phyloP scores from a whole-genome alignment of 1,284 basidiomycete genomes.

The Ceratobasidium sp. region DNA sequence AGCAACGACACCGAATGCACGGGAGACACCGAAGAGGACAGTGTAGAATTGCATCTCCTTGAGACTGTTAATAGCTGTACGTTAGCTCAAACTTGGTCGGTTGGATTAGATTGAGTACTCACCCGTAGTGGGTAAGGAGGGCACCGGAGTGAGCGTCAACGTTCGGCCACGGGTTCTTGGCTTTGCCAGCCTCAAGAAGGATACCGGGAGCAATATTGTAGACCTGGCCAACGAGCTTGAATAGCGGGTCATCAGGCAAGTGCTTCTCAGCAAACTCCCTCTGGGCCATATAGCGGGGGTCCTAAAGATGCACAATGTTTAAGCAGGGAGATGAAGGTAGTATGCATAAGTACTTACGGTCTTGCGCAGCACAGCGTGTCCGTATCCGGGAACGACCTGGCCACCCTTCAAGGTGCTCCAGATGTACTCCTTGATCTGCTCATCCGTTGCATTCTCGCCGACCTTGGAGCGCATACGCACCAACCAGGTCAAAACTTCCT shows the following conservation, averaged over 20 bases:
- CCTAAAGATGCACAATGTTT: constrained; percentile 53
- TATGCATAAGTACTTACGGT: constrained; percentile 58
- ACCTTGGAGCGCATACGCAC: constrained; percentile 89
- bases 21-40: constrained; percentile 95
- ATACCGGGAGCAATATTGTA: constrained; percentile 94
- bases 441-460: constrained; percentile 83
- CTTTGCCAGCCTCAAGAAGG: constrained; percentile 92
- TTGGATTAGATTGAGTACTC: constrained; percentile 48
- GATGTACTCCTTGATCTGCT: constrained; percentile 90
- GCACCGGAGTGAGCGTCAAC: constrained; percentile 98
- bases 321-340: background rate
- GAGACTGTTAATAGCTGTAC: constrained; percentile 59
- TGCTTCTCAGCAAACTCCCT: constrained; percentile 94
- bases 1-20: constrained; percentile 89
- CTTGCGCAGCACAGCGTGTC: constrained; percentile 96
- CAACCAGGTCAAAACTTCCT: constrained; percentile 92
- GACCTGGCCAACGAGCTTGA: constrained; percentile 93
- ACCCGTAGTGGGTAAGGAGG: constrained; percentile 87
- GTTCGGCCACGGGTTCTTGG: constrained; percentile 94
- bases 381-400: constrained; percentile 94
- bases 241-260: constrained; percentile 85
- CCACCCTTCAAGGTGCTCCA: constrained; percentile 92
- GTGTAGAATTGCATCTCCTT: constrained; percentile 95
- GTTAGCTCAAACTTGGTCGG: constrained; percentile 16
- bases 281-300: constrained; percentile 96